These are phyloP conservation scores for Terana coerulea DNA, from an alignment of 768 basidiomycete species.

Conservation along the genomic window DNA sequence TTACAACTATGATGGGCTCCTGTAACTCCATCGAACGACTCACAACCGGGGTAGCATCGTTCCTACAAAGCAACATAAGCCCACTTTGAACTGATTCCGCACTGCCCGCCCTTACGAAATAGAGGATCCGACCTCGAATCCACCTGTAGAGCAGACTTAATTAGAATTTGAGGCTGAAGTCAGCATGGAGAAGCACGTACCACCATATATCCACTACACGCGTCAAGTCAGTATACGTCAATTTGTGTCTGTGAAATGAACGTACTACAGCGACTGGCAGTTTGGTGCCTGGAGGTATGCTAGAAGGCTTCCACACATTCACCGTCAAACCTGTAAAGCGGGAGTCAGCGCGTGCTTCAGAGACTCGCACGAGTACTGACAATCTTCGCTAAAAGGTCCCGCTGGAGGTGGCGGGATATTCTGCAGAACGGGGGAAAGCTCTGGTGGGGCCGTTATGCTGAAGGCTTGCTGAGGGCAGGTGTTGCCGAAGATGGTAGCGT, in stretches of 20 bases:
- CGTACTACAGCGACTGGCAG: background rate
- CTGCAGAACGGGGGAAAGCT: slow-evolving; percentile 2
- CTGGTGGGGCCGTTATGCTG: slow-evolving; percentile 2
- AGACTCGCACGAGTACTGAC: slow-evolving; percentile 5
- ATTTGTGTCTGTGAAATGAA: background rate
- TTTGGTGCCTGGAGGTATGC: background rate
- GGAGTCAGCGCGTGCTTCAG: background rate
- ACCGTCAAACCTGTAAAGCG: background rate
- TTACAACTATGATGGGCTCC: slow-evolving; percentile 47
- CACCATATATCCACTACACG: background rate
- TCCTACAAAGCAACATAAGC: no score
- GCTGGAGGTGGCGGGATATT: no score
- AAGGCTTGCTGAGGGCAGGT: slow-evolving; percentile 39
- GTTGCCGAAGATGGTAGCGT: slow-evolving; percentile 33
- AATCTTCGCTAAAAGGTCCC: slow-evolving; percentile 3
- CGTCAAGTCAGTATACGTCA: background rate
- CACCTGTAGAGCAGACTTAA: background rate
- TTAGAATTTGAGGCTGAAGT: background rate
- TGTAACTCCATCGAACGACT: slow-evolving; percentile 40
- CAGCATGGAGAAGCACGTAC: background rate
- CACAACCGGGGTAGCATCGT: slow-evolving; percentile 14
- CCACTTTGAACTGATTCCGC: background rate
- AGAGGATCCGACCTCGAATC: background rate
- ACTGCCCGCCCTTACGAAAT: background rate
- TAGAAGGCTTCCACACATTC: background rate